These are phyloP conservation scores for Aspergillus jensenii DNA, from an alignment of 2,329 filamentous ascomycete genomes.

Conservation along the genomic window DNA sequence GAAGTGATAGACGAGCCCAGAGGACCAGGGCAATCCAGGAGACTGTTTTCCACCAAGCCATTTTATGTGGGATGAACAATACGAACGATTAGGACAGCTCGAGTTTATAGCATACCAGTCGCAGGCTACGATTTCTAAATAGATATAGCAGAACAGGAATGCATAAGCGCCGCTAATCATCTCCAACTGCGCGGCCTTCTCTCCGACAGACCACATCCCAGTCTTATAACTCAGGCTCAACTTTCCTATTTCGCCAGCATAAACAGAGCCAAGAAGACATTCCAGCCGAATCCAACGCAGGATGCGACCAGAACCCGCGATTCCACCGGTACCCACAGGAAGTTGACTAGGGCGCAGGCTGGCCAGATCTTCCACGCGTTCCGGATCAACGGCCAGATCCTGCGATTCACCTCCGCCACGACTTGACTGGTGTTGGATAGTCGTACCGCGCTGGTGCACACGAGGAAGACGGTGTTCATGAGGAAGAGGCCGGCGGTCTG, in stretches of 20 bases:
- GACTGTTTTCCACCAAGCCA: too few relatives aligned
- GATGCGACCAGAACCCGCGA: not conserved
- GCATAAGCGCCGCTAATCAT: too few relatives aligned
- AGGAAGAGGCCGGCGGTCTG: not conserved
- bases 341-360: not conserved
- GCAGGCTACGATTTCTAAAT: too few relatives aligned
- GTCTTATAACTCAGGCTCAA: not conserved
- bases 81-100: too few relatives aligned
- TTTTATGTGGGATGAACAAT: too few relatives aligned
- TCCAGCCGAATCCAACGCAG: not conserved
- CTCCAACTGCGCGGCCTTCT: too few relatives aligned
- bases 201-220: too few relatives aligned
- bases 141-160: too few relatives aligned
- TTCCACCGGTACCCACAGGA: not conserved
- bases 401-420: not conserved
- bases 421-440: not conserved
- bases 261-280: not conserved
- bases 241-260: not conserved
- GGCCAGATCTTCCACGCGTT: not conserved
- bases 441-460: not conserved
- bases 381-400: not conserved
- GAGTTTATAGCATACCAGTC: too few relatives aligned
- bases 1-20: too few relatives aligned
- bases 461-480: not conserved
- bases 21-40: too few relatives aligned